Evolutionary conservation across 768 basidiomycete genomes (phyloP).

Genomic region (Cyclocybe aegerita): DNA sequence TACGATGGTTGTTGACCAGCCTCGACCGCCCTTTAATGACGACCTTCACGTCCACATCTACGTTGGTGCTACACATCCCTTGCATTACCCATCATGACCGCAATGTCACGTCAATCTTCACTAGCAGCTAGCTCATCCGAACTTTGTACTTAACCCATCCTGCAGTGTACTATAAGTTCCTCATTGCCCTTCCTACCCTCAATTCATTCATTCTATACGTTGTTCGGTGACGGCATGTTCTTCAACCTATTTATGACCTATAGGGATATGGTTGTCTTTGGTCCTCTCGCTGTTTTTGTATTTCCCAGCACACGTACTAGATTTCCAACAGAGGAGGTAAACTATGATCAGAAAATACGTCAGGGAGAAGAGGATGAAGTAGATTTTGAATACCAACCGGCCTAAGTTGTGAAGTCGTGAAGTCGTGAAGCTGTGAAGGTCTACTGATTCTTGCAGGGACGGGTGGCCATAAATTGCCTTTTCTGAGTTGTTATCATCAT

Average conservation of each 20-base stretch:
- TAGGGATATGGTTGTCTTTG: too few relatives aligned
- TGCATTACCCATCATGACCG: slow-evolving; percentile 5
- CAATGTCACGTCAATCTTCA: slow-evolving; percentile 5
- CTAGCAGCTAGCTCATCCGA: slow-evolving; percentile 1
- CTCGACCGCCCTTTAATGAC: slow-evolving; percentile 1
- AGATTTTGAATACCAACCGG: too few relatives aligned
- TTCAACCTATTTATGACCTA: too few relatives aligned
- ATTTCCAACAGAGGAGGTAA: too few relatives aligned
- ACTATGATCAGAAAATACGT: too few relatives aligned
- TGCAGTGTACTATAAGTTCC: slow-evolving; percentile 6
- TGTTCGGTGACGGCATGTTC: too few relatives aligned
- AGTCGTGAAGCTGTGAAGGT: too few relatives aligned
- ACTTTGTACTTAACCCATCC: slow-evolving; percentile 11
- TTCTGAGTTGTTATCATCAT: background rate
- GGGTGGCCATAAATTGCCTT: slow-evolving; percentile 4
- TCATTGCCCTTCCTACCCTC: background rate
- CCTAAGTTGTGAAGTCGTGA: too few relatives aligned
- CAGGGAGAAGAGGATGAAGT: too few relatives aligned
- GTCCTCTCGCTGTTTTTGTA: too few relatives aligned
- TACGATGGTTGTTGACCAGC: slow-evolving; percentile 40
- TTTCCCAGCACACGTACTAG: too few relatives aligned
- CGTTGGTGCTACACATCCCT: background rate
- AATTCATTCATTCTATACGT: background rate
- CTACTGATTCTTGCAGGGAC: too few relatives aligned
- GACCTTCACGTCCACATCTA: background rate